These are phyloP conservation scores for Triticum aestivum DNA, from an alignment of 176 grass and related monocot genomes.

Conservation along the genomic window IWGSC_CS_RefSeq_v2.1 NC_057812.1:130186286-130186785, in stretches of 20 bases:
- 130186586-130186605: not conserved
- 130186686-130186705: constrained; percentile 30
- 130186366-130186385: not conserved
- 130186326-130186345: not conserved
- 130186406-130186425: not conserved
- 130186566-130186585: not conserved
- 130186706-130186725: constrained; percentile 58
- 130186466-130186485: too few species aligned
- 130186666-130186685: not conserved
- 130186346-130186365: not conserved
- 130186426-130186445: not conserved
- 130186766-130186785: not conserved
- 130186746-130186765: constrained; percentile 32
- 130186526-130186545: not conserved
- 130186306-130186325: not conserved
- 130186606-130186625: not conserved
- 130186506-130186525: not conserved
- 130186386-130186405: not conserved
- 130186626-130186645: constrained; percentile 9
- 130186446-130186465: too few species aligned
- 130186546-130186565: constrained; percentile 2
- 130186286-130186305: not conserved
- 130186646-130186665: not conserved
- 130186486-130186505: not conserved
- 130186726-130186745: constrained; percentile 63